These are phyloP conservation scores for Dendryphion nanum DNA, from an alignment of 2,329 filamentous ascomycete genomes.

Conservation along the genomic window DNA sequence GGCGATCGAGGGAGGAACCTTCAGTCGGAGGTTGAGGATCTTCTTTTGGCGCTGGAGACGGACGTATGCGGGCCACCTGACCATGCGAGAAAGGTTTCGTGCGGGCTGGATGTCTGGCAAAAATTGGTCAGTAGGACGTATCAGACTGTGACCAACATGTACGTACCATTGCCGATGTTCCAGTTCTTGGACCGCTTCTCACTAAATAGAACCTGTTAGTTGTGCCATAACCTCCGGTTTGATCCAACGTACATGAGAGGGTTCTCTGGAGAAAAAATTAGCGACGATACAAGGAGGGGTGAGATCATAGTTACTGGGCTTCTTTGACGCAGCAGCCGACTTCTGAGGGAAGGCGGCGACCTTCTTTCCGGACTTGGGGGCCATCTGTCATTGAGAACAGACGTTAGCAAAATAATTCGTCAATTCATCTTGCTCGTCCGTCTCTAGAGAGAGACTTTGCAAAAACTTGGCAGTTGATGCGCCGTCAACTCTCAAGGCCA, in stretches of 20 bases:
- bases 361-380: constrained; percentile 97
- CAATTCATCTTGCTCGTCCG: too few relatives aligned
- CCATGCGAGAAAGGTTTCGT: constrained; percentile 72
- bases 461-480: too few relatives aligned
- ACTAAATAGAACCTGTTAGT: too few relatives aligned
- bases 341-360: constrained; percentile 83
- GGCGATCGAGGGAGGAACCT: constrained; percentile 94
- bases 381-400: constrained; percentile 95
- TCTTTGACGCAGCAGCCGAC: constrained; percentile 93
- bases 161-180: constrained; percentile 98
- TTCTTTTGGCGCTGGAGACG: constrained; percentile 92
- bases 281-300: background rate
- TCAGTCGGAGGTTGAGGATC: constrained; percentile 97
- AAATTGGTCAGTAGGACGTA: too few relatives aligned
- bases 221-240: too few relatives aligned
- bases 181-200: constrained; percentile 98
- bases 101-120: constrained; percentile 57
- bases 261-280: constrained; percentile 62
- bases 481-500: too few relatives aligned
- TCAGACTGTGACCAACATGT: too few relatives aligned
- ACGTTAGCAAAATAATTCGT: constrained; percentile 85
- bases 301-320: constrained; percentile 59
- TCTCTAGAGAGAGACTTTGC: background rate
- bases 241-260: too few relatives aligned
- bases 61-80: constrained; percentile 95